Conservation (phyloP, 495 filamentous ascomycete genomes). For the Recurvomyces mirabilis region DNA sequence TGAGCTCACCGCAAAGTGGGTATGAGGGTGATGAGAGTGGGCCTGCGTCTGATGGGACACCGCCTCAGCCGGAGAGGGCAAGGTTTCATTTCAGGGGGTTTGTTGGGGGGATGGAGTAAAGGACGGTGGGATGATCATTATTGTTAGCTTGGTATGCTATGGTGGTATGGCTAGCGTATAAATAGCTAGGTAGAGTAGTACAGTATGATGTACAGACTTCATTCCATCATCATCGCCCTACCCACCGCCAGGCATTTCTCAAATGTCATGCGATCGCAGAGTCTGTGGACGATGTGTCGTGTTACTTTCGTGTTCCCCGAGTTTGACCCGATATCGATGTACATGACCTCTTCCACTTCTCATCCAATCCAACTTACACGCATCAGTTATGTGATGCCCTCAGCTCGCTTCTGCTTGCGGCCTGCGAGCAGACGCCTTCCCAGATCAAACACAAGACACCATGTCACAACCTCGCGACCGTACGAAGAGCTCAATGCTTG, state of each 20-base stretch:
- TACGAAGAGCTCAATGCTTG: background rate
- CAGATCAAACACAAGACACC: too few species aligned
- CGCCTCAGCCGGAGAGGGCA: too few species aligned
- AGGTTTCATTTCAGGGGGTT: too few species aligned
- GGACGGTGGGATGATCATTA: background rate
- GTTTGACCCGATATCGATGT: background rate
- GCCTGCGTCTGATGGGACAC: too few species aligned
- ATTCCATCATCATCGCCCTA: too few species aligned
- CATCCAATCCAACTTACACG: too few species aligned
- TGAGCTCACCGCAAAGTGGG: background rate
- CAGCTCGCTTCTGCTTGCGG: conserved; percentile 5
- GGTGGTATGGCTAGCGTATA: too few species aligned
- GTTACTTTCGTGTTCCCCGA: background rate
- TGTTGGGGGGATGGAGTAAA: background rate
- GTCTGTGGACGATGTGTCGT: too few species aligned
- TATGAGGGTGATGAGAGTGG: background rate
- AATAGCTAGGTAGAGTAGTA: too few species aligned
- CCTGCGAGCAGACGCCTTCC: conserved; percentile 1
- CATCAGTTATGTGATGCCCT: conserved; percentile 6
- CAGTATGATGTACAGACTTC: too few species aligned
- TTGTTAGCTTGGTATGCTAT: background rate
- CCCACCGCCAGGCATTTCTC: too few species aligned
- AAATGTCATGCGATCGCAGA: too few species aligned
- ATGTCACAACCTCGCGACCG: background rate
- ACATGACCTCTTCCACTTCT: background rate